phyloP scores from a whole-genome alignment of 768 basidiomycete species.

The Russula dissimulans region DNA sequence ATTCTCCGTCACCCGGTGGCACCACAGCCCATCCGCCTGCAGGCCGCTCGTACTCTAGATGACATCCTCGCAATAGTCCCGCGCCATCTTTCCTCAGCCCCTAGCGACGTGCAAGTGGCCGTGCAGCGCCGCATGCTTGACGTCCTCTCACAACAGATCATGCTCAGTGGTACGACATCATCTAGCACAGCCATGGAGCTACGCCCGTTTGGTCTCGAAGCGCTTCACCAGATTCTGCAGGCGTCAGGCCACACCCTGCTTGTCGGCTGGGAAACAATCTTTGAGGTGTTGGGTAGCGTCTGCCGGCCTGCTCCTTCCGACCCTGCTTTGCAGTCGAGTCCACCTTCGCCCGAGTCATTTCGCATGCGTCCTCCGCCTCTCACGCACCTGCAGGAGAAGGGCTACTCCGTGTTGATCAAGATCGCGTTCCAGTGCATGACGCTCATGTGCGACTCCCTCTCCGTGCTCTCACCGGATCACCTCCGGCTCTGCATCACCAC shows the following conservation, averaged over 20 bases:
- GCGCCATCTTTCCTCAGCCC: conserved; percentile 48
- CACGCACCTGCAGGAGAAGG: conserved; percentile 55
- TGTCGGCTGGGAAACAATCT: conserved; percentile 89
- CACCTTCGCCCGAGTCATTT: conserved; percentile 23
- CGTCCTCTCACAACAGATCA: conserved; percentile 74
- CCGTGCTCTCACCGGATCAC: conserved; percentile 69
- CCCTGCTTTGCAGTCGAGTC: conserved; percentile 31
- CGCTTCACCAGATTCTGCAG: conserved; percentile 83
- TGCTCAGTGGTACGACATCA: conserved; percentile 31
- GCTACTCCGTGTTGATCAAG: conserved; percentile 69
- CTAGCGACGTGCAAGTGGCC: conserved; percentile 50
- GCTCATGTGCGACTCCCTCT: conserved; percentile 87
- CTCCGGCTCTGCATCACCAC: conserved; percentile 85
- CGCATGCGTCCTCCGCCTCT: conserved; percentile 31
- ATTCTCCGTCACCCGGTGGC: conserved; percentile 63
- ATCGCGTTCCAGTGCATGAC: conserved; percentile 92
- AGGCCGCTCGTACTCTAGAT: conserved; percentile 81
- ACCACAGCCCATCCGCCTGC: conserved; percentile 70
- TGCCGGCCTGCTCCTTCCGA: conserved; percentile 50
- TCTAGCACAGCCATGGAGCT: conserved; percentile 60
- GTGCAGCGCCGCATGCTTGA: conserved; percentile 81
- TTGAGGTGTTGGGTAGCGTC: conserved; percentile 84
- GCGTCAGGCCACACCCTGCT: conserved; percentile 86
- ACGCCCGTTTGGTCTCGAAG: conserved; percentile 80
- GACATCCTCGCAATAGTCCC: conserved; percentile 75